Evolutionary conservation across 345 rosid species (phyloP).

Genomic region (Lepidium aucheri): DNA sequence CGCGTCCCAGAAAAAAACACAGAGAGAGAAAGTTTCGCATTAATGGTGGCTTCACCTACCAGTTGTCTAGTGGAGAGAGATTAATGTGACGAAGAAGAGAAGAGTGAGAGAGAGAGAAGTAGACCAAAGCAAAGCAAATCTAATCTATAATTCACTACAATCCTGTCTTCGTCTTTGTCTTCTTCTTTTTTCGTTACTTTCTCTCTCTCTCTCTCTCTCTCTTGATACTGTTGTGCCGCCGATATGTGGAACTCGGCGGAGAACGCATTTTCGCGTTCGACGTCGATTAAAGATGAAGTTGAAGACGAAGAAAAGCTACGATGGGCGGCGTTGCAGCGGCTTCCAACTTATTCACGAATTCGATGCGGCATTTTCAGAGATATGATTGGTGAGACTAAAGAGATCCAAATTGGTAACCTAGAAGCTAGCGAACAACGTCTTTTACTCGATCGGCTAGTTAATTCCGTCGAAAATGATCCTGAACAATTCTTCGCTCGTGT

Average conservation of each 20-base stretch:
- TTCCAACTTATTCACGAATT: conserved; percentile 67
- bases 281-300: conserved; percentile 50
- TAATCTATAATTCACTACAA: neutral
- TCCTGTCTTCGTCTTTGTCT: neutral
- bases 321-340: conserved; percentile 89
- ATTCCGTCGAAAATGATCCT: conserved; percentile 74
- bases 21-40: neutral
- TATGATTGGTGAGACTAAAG: conserved; percentile 55
- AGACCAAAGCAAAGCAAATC: neutral
- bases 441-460: conserved; percentile 61
- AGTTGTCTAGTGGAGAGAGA: conserved; percentile 16
- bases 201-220: neutral
- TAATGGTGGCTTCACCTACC: conserved; percentile 27
- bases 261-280: conserved; percentile 58
- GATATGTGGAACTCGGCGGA: conserved; percentile 83
- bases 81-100: conserved; percentile 1
- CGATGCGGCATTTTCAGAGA: conserved; percentile 76
- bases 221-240: neutral
- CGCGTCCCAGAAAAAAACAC: neutral
- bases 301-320: conserved; percentile 78
- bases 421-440: conserved; percentile 61
- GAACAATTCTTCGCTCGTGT: conserved; percentile 77
- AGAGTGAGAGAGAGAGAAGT: neutral
- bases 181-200: neutral
- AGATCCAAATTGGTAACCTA: conserved; percentile 64